Evolutionary conservation across 176 grass and related monocot genomes (phyloP), one percentile per base, ranked within the genome.

Genomic region (Chrysopogon serrulatus): DNA sequence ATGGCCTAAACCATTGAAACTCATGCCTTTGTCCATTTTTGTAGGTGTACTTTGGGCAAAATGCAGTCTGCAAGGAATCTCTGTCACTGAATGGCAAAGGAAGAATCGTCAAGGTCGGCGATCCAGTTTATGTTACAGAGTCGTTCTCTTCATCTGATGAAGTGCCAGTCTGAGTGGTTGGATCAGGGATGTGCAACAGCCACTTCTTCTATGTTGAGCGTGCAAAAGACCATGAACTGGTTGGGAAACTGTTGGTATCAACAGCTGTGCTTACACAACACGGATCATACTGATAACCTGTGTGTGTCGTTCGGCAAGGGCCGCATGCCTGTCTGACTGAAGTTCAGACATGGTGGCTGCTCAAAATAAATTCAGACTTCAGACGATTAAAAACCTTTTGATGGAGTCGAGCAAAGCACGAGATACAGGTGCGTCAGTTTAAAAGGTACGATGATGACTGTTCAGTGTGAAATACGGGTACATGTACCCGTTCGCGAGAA

Each of bases 21-120:
- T 42, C 27, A 44, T 48, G 27, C 67, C 64, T 79, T 6, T 8
- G 57, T 79, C 42, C 4, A 17, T 37, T 86, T 65, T 11, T 86
- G 1, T 80, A 95, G 92, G 92, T 93, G 8, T 98, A 85, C 62
- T 95, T 98, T 65, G 91, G 92, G 30, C 95, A 98, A 65, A 95
- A 95, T 90, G 39, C 95, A 79, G 91, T 95, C 30, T 98, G 91
- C 76, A 89, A 79, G 76, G 95, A 95, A 65, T 93, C 89, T 3
- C 44, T 93, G 5, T 87, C 78, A 17, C 65, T 13, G 14, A 60
- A n/a, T 10, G 66, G 41, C 18, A 69, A 82, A 85, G 89, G 73
- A 63, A 92, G 78, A 77, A 33, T 86, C 13, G 45, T 98, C 48
- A 91, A 88, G 34, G 83, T 93, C 6, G 85, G 93, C 0, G 93